Base-by-base conservation (phyloP, 345 rosid genomes). In the Acer saccharum region DNA sequence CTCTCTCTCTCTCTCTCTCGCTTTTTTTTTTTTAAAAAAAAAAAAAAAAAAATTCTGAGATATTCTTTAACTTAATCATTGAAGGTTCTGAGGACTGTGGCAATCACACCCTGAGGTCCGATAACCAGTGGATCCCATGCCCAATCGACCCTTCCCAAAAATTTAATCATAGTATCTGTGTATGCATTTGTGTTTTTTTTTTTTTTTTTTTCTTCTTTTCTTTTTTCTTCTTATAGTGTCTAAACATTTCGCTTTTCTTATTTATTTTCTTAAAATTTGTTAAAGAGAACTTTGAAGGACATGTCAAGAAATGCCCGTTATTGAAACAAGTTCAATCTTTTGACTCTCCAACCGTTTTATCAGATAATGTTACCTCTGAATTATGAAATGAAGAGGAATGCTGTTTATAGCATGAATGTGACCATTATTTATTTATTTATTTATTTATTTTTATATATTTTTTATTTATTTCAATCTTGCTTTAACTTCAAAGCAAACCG, bases 91-190 rank as follows among this genome's bases (percentile, higher is more conserved):
- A 3, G 39, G 39, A 32, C 5, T 32, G 39, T 76, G 97, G 99
- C 66, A 92, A 95, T 79, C 99, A 93, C 88, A 89, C 69, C 68
- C 85, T 72, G 72, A 91, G 99, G 80, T 85, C 86, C 39, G 88
- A 87, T 80, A 86, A 79, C 78, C 66, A 84, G 69, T 93, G 96
- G 93, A 70, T 92, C 29, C 87, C 89, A 39, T 95, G 99, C 77
- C 99, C 99, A 11, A 84, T 95, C 25, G 99, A 95, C 75, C 86
- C 93, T 55, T 95, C 99, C 21, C 99, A 95, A 96, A 92, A 80
- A 82, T 77, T 73, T 61, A 8, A 43, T 43, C 20, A n/a, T 20
- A 32, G 12, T 66, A 25, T 63, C 65, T 54, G 13, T 58, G 14
- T 7, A 14, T 52, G 8, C 21, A 27, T 62, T 48, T 11, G 48